phyloP scores from a whole-genome alignment of 495 filamentous ascomycete genomes.

The Tuber umbilicatum region DNA sequence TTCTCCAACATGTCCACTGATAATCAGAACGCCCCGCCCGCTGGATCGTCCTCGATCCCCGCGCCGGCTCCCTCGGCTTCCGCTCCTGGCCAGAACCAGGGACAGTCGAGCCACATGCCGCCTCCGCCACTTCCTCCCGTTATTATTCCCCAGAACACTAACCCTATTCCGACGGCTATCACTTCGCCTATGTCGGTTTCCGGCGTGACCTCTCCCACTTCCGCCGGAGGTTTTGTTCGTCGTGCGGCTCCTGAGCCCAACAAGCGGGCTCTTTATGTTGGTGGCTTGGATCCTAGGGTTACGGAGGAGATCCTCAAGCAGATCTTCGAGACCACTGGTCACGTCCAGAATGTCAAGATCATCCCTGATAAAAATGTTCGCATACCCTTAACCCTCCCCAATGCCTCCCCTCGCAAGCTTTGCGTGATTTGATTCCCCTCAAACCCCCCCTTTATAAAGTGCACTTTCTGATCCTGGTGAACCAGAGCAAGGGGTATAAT shows the following conservation, averaged over 20 bases:
- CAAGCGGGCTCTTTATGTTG: conserved; percentile 95
- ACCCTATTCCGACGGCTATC: conserved; percentile 89
- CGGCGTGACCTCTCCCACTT: conserved; percentile 74
- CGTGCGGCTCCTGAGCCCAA: conserved; percentile 96
- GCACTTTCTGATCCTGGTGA: conserved; percentile 40
- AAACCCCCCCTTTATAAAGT: conserved; percentile 23
- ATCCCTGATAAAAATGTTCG: conserved; percentile 67
- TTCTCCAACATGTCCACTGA: conserved; percentile 41
- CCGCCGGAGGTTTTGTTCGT: conserved; percentile 71
- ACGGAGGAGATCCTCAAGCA: conserved; percentile 95
- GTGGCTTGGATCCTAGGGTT: conserved; percentile 87
- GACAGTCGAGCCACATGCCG: conserved; percentile 64
- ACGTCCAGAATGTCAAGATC: conserved; percentile 98
- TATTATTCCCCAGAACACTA: conserved; percentile 92
- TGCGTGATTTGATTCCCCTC: conserved; percentile 10
- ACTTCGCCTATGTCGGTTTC: conserved; percentile 72
- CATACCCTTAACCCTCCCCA: conserved; percentile 25
- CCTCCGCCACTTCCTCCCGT: conserved; percentile 83
- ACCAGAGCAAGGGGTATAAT: conserved; percentile 90
- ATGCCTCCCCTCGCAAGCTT: not conserved
- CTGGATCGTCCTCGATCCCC: conserved; percentile 5
- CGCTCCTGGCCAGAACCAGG: conserved; percentile 31
- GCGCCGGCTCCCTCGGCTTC: not conserved
- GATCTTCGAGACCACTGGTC: conserved; percentile 97
- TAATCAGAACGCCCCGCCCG: conserved; percentile 31